Conservation (phyloP, 352 stramenopile genomes). For the Pythium aristosporum region DNA sequence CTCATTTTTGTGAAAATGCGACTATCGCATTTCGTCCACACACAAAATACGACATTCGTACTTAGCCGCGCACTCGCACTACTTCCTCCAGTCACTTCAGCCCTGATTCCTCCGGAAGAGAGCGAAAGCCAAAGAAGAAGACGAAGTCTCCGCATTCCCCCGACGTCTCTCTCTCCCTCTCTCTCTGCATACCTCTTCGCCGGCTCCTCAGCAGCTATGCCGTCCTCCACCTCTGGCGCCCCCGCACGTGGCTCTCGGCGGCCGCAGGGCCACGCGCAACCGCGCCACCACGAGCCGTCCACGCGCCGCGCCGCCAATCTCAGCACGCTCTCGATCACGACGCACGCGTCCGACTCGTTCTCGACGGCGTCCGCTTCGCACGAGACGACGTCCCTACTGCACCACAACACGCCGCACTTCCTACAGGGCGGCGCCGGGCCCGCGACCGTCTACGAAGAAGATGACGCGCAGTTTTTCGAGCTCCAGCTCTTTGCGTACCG, state of each 20-base stretch:
- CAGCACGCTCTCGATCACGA: conserved; percentile 16
- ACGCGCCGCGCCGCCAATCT: conserved; percentile 16
- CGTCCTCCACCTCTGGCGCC: background rate
- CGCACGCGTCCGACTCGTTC: conserved; percentile 13
- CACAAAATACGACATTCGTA: background rate
- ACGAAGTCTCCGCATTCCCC: background rate
- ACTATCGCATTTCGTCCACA: background rate
- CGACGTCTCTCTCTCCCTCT: too few species aligned
- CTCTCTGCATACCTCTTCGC: background rate
- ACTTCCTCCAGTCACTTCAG: conserved; percentile 3
- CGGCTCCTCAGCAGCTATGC: conserved; percentile 1
- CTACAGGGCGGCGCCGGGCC: background rate
- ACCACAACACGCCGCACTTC: conserved; percentile 15
- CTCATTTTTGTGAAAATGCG: background rate
- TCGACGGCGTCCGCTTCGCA: too few species aligned
- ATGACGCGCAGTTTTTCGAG: conserved; percentile 39
- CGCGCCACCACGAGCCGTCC: background rate
- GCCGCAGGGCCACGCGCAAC: background rate
- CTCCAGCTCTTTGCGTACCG: conserved; percentile 68
- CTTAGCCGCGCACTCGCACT: background rate
- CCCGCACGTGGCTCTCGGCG: conserved; percentile 2
- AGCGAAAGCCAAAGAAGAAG: background rate
- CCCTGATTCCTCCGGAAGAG: conserved; percentile 2
- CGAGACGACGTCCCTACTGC: conserved; percentile 28
- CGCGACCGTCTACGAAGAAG: conserved; percentile 28